Base-by-base conservation (phyloP, 2,329 filamentous ascomycete genomes). In the Trichoderma simmonsii region DNA sequence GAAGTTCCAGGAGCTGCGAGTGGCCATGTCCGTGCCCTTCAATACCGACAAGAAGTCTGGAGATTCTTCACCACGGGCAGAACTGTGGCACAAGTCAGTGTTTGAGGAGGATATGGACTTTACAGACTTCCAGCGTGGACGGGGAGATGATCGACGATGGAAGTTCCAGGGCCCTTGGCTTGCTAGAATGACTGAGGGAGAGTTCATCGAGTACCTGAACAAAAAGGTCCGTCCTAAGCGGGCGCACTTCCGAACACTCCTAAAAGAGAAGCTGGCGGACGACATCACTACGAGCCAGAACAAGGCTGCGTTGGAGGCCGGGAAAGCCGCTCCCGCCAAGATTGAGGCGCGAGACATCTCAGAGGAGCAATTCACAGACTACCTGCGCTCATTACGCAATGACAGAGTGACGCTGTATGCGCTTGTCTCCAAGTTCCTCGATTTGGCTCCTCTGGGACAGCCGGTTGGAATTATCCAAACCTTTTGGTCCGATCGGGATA, bases 1-100 rank as follows among this genome's bases (percentile, higher is more conserved):
- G 79, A 98, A 98, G 85, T 98, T 92, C 84, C 92, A 94, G 79
- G 93, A 97, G 80, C 86, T 98, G 80, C 87, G 89, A 72, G 83
- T 97, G 69, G 90, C 93, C 6, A 83, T 97, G 73, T 87, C 90
- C 21, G 84, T 89, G 1, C 87, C 87, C 0, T 76, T 77, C 21
- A 76, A 74, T 7, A 70, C 75, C 70, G 75, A 76, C 71, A 28
- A 71, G 61, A 71, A 66, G 30, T 43, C 66, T 28, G 28, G 28
- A 3, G 65, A 39, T 15, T 72, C 43, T 56, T 71, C 75, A 4
- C 61, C 74, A 21, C 68, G 57, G 39, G 69, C 75, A 9, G 73
- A 76, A 9, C 72, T 78, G 4, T 80, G 80, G 72, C 79, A 78
- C 60, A 84, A 81, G 75, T 90, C 88, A 3, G 88, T 90, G 3